Conservation (phyloP, 495 filamentous ascomycete species). For the Talaromyces trachyspermus region DNA sequence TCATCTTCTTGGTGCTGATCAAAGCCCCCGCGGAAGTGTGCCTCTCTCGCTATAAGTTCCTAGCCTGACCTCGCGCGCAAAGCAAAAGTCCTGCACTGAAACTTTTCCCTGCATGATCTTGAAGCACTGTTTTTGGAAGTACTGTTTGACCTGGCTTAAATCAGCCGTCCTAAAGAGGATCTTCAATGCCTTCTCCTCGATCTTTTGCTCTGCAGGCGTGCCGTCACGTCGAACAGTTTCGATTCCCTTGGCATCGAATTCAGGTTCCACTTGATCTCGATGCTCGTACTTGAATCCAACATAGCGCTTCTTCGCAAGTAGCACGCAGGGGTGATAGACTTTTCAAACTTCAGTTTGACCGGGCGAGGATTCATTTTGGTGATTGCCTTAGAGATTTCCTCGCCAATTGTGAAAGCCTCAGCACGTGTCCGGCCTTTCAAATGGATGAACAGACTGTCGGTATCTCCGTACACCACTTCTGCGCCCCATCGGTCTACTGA, state of each 20-base stretch:
- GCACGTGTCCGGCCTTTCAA: constrained; percentile 79
- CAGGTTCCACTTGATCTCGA: constrained; percentile 66
- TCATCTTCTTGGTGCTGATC: constrained; percentile 78
- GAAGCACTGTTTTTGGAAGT: constrained; percentile 82
- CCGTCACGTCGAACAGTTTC: constrained; percentile 94
- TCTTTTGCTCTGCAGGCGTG: constrained; percentile 92
- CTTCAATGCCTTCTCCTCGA: constrained; percentile 89
- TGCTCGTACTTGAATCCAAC: constrained; percentile 96
- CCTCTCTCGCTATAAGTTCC: constrained; percentile 81
- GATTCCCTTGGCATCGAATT: constrained; percentile 97
- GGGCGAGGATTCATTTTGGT: constrained; percentile 88
- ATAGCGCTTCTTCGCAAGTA: constrained; percentile 95
- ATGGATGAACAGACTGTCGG: constrained; percentile 91
- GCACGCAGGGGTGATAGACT: constrained; percentile 93
- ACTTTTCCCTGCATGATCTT: constrained; percentile 89
- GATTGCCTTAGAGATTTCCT: constrained; percentile 84
- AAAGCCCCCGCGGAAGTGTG: constrained; percentile 79
- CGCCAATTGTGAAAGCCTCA: constrained; percentile 85
- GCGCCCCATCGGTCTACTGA: constrained; percentile 80
- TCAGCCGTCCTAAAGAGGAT: constrained; percentile 86
- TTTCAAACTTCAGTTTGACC: constrained; percentile 96
- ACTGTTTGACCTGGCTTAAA: constrained; percentile 80
- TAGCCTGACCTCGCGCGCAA: constrained; percentile 83
- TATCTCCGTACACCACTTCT: constrained; percentile 97
- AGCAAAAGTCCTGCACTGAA: constrained; percentile 92